Conservation (phyloP, 768 basidiomycete species). For the Pleurotus citrinopileatus region DNA sequence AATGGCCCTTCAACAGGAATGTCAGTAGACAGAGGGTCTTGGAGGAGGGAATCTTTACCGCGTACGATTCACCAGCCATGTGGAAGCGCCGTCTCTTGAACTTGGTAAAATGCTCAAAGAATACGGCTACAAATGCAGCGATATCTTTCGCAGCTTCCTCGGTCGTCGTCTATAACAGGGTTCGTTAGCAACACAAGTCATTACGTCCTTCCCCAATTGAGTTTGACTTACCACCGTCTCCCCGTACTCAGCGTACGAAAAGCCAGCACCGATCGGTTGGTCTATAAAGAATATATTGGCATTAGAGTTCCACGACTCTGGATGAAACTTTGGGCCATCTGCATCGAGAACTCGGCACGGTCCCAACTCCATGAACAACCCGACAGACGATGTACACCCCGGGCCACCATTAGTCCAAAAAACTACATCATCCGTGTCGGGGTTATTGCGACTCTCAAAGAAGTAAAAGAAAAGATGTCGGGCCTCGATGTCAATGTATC, state of each 20-base stretch:
- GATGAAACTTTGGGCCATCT: conserved; percentile 50
- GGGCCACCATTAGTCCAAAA: conserved; percentile 54
- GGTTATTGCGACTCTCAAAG: conserved; percentile 66
- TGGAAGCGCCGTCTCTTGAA: conserved; percentile 69
- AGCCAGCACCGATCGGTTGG: conserved; percentile 60
- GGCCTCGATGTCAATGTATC: conserved; percentile 64
- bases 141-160: conserved; percentile 70
- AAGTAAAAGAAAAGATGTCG: conserved; percentile 75
- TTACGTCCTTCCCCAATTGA: no score
- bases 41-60: conserved; percentile 35
- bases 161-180: conserved; percentile 57
- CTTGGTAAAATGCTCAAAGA: conserved; percentile 69
- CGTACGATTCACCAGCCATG: conserved; percentile 76
- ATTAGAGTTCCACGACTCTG: conserved; percentile 65
- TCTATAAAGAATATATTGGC: conserved; percentile 64
- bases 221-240: conserved; percentile 56
- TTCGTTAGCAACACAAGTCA: no score
- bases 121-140: conserved; percentile 66
- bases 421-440: conserved; percentile 58
- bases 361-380: conserved; percentile 75
- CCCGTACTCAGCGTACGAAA: conserved; percentile 64
- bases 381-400: conserved; percentile 44
- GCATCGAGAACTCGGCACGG: conserved; percentile 60
- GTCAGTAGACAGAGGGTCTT: conserved; percentile 8
- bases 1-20: conserved; percentile 47